Evolutionary conservation across 2,329 filamentous ascomycete genomes (phyloP), one percentile per base, ranked within the genome.

Genomic region (Metarhizium sp.): DNA sequence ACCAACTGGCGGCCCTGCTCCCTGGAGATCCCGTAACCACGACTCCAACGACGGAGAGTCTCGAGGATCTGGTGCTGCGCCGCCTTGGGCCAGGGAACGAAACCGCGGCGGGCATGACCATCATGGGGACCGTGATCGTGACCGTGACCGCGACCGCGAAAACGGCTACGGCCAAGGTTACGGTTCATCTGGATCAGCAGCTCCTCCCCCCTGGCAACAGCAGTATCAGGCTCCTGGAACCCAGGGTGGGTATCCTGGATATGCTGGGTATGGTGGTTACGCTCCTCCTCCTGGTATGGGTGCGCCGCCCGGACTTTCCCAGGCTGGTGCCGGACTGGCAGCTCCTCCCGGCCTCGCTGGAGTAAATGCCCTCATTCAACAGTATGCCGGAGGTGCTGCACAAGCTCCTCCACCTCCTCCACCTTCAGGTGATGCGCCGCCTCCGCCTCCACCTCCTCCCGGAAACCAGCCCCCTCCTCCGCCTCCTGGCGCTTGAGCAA

Each of bases 1-100:
- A 42, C 89, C 90, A 18, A 91, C 88, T 34, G 90, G 89, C 56
- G 90, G 86, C 57, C 82, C 89, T 68, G 91, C 91, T 62, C 91
- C 91, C 7, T 96, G 92, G 90, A 78, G 81, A 57, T 73, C 70
- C 32, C 78, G 82, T 60, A 71, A 71, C 56, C 77, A 79, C 50
- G 79, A 82, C 57, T 73, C 77, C 61, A 73, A 76, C 51, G 67
- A 73, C 54, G 75, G 79, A 53, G 69, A 69, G 43, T 66, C 65
- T 36, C 71, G 72, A 52, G 75, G 78, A 50, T 73, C 73, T 56
- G 69, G 72, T 52, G 75, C 75, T 51, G 70, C 79, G 49, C 80
- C 82, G 58, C 81, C 82, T n/a, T 85, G 82, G 82, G 77, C 78
- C 48, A 77, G 80, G 58, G 84, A 87, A 55, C 79, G 81, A 59